Percentiles rank a stretch among this genome's conserved stretches.
Evolutionary conservation across 805 yeast species (phyloP).

Genomic region (Metschnikowia noctiluminum): DNA sequence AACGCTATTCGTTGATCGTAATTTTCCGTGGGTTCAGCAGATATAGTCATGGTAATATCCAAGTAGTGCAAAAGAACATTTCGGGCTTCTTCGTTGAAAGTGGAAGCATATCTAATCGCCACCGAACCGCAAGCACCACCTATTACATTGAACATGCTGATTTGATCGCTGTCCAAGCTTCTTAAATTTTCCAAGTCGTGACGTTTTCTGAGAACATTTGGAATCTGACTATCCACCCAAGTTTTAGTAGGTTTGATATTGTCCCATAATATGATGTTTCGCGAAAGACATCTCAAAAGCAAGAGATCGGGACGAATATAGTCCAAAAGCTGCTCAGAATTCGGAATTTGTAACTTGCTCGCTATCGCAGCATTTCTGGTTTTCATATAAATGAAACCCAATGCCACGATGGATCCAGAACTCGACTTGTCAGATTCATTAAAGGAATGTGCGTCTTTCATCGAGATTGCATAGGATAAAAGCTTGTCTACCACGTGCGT

Average conservation of each 20-base stretch:
- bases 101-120: slow-evolving; percentile 75
- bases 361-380: slow-evolving; percentile 63
- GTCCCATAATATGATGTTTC: slow-evolving; percentile 72
- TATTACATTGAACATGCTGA: slow-evolving; percentile 59
- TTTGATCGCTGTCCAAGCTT: slow-evolving; percentile 53
- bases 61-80: slow-evolving; percentile 51
- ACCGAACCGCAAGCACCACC: slow-evolving; percentile 76
- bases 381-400: slow-evolving; percentile 69
- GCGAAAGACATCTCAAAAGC: slow-evolving; percentile 60
- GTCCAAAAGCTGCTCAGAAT: slow-evolving; percentile 54
- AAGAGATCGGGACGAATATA: slow-evolving; percentile 79
- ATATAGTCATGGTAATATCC: slow-evolving; percentile 47
- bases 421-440: slow-evolving; percentile 59
- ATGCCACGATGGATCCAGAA: slow-evolving; percentile 73
- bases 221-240: slow-evolving; percentile 63
- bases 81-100: slow-evolving; percentile 52
- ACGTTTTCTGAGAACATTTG: slow-evolving; percentile 37
- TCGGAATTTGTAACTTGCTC: slow-evolving; percentile 56
- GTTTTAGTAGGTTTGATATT: slow-evolving; percentile 42
- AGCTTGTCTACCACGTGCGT: slow-evolving; percentile 61
- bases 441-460: slow-evolving; percentile 60
- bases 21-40: slow-evolving; percentile 39
- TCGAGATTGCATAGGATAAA: slow-evolving; percentile 53
- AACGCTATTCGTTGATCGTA: slow-evolving; percentile 59
- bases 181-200: slow-evolving; percentile 22